Evolutionary conservation across 306 rosid genomes (phyloP), one percentile per base, ranked within the genome.

Genomic region (Glycine tomentella): DNA sequence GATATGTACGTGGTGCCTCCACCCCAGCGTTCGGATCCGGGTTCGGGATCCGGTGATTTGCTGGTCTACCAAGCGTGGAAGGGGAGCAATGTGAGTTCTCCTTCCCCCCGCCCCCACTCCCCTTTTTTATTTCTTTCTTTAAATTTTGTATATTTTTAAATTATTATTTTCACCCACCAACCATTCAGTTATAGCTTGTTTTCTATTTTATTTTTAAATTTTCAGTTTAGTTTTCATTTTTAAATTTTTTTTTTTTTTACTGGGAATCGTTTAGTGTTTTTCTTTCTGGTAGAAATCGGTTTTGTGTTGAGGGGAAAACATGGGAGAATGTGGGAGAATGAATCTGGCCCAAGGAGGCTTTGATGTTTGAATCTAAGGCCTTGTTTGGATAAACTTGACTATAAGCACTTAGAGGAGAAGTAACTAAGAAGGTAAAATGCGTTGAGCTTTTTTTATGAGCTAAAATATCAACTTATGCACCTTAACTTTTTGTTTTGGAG

Each of bases 1-100:
- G 74, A 50, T 69, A 95, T 95, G 98, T 92, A 95, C 83, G 98
- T 95, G 85, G 97, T 84, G 33, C 97, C 97, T 82, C 98, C 97
- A 1, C 97, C 98, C 12, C 95, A 88, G 86, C 88, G 88, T 58
- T 86, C 97, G 58, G 96, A 92, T 91, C 91, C 86, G 84, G 91
- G 69, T 31, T 77, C 94, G 73, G 93, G 92, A 92, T 90, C 97
- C 86, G 64, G 52, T 68, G 97, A 95, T 90, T 87, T 85, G 48
- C 91, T 85, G 81, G 94, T 91, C 75, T 95, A 86, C 81, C 97
- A 95, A 86, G 81, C 89, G 9, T 95, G 99, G 99, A 93, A 93
- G 74, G 99, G 99, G 69, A 91, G 94, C 85, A 95, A 95, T 89
- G 99, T 95, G 57, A 83, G 92, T 78, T 77, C 67, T 52, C 9